Evolutionary conservation across 2,329 filamentous ascomycete species (phyloP).

Genomic region (Scedosporium aurantiacum): DNA sequence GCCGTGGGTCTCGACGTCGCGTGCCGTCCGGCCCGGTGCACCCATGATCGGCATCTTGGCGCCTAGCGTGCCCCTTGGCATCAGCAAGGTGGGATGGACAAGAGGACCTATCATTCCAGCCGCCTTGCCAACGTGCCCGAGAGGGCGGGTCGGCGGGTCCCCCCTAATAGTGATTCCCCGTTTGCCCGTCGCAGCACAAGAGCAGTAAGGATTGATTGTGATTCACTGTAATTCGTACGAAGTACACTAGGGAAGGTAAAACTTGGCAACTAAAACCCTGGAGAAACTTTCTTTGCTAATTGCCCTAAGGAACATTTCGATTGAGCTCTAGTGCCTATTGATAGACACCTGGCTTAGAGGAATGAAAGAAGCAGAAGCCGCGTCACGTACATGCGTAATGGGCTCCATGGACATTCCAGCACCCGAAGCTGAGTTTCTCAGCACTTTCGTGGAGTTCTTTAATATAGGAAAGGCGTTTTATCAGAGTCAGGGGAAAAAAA

Average conservation of each 20-base stretch:
- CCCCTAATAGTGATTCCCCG: too few species aligned
- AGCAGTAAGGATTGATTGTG: too few species aligned
- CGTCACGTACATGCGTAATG: background rate
- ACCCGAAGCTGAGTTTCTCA: background rate
- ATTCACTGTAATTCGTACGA: background rate
- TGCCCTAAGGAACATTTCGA: too few species aligned
- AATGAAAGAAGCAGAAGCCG: background rate
- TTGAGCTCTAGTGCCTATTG: too few species aligned
- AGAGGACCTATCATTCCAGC: too few species aligned
- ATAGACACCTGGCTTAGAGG: background rate
- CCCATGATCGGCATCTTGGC: too few species aligned
- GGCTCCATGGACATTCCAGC: background rate
- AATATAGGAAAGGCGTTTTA: background rate
- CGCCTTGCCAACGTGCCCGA: too few species aligned
- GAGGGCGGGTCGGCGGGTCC: too few species aligned
- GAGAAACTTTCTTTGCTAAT: background rate
- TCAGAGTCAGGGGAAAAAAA: background rate
- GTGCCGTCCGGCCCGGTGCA: too few species aligned
- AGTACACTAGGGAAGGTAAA: background rate
- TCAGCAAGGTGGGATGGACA: too few species aligned
- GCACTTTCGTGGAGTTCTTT: background rate
- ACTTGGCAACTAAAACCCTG: background rate
- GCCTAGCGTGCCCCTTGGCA: too few species aligned
- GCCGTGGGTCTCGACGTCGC: too few species aligned
- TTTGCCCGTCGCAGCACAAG: background rate